Base-by-base conservation (phyloP, 768 basidiomycete genomes). In the Kwoniella shandongensis region DNA sequence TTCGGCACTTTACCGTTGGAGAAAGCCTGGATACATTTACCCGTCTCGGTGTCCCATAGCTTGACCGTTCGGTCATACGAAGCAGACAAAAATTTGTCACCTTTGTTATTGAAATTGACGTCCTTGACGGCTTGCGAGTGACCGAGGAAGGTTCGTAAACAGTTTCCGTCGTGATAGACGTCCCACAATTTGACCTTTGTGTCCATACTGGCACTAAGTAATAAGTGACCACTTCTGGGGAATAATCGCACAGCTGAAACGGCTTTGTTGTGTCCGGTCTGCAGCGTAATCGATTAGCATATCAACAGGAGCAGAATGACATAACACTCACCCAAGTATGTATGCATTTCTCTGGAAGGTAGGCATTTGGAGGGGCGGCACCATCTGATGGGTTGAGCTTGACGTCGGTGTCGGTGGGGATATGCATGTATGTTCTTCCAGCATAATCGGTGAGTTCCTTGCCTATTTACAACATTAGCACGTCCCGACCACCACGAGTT, bases 101-200 rank as follows among this genome's bases (percentile, higher is more conserved):
- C 96, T 62, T 91, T 88, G 73, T 96, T 97, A 50, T 91, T 91
- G 77, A 99, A 99, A 8, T 86, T 86, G 59, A 99, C 82, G 55
- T 99, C 96, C 77, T 96, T 96, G 63, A 99, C 91, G 25, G 93
- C 92, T 70, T 96, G 92, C 48, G 86, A 84, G 76, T 99, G 96
- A 2, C 96, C 96, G 76, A 93, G 88, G 81, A 98, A 99, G 0
- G 96, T 98, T 29, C 96, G 84, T 46, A 99, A 79, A 76, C 94
- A 97, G 66, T 97, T 96, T 50, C 92, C 91, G 69, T 94, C 89
- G 41, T 89, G 90, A 72, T 99, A 98, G 2, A 98, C 83, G 70
- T 98, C 96, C 96, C 96, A 99, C 29, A 99, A 45, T 82, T 99
- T 99, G 79, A 99, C 89, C 76, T 97, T 93, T 8, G 91, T 97